Evolutionary conservation across 805 yeast species (phyloP).

Genomic region (Kregervanrija fluxuum): DNA sequence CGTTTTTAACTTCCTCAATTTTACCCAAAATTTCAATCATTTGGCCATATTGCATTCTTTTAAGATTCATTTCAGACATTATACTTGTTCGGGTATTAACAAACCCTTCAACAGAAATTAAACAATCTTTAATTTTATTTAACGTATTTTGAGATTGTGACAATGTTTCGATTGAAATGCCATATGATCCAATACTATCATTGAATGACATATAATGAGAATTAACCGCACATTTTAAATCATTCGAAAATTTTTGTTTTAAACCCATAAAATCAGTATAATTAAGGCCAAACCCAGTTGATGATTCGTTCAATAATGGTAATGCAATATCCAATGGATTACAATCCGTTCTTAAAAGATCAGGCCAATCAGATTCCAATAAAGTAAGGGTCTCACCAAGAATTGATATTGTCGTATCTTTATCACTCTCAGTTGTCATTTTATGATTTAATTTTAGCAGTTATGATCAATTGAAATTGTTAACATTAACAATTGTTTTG

Average conservation of each 20-base stretch:
- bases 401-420: no score
- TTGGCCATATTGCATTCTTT: constrained; percentile 54
- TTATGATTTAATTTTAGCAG: no score
- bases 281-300: constrained; percentile 84
- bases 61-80: constrained; percentile 57
- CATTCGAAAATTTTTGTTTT: constrained; percentile 46
- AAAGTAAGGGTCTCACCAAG: constrained; percentile 2
- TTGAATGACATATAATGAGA: constrained; percentile 81
- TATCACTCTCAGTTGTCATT: no score
- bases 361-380: constrained; percentile 24
- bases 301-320: constrained; percentile 74
- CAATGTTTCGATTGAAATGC: constrained; percentile 56
- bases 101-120: constrained; percentile 14
- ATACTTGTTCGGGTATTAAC: constrained; percentile 44
- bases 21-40: constrained; percentile 65
- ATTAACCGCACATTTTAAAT: constrained; percentile 65
- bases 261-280: constrained; percentile 58
- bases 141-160: constrained; percentile 48
- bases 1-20: constrained; percentile 50
- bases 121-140: constrained; percentile 14
- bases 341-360: constrained; percentile 44
- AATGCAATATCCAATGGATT: constrained; percentile 85
- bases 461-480: no score
- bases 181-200: constrained; percentile 78
- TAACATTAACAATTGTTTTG: no score